Evolutionary conservation across 1,284 basidiomycete genomes (phyloP).

Genomic region (Singerocomus rubriflavus): DNA sequence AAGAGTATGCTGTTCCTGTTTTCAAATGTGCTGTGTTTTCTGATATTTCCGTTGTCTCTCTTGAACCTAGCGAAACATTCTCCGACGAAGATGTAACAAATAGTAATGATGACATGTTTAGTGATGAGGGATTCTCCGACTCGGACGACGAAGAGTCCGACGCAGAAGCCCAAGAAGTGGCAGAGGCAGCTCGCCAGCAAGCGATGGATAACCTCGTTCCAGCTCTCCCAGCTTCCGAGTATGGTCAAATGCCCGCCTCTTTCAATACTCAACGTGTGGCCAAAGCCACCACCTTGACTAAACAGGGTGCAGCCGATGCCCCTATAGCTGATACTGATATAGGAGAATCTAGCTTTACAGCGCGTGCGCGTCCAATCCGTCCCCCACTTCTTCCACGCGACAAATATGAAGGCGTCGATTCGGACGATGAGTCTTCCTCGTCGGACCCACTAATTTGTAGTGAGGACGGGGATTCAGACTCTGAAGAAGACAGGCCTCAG

Average conservation of each 20-base stretch:
- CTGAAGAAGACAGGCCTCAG: constrained; percentile 74
- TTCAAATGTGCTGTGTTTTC: constrained; percentile 3
- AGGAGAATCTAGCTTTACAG: constrained; percentile 7
- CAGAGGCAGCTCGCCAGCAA: constrained; percentile 45
- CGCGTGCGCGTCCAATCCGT: constrained; percentile 41
- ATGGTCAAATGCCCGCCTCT: constrained; percentile 75
- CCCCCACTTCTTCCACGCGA: constrained; percentile 77
- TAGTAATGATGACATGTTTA: constrained; percentile 38
- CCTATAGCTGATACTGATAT: constrained; percentile 5
- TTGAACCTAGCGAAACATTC: constrained; percentile 48
- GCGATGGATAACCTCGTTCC: constrained; percentile 74
- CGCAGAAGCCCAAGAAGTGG: constrained; percentile 28
- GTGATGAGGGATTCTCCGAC: constrained; percentile 43
- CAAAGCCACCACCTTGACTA: constrained; percentile 46
- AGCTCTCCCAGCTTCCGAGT: constrained; percentile 65
- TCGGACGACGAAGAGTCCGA: constrained; percentile 39
- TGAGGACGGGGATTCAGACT: constrained; percentile 60
- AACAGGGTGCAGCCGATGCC: constrained; percentile 33
- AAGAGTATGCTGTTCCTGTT: constrained; percentile 63
- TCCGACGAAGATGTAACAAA: constrained; percentile 55
- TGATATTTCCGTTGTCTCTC: constrained; percentile 5
- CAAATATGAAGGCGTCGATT: constrained; percentile 80
- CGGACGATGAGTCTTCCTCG: constrained; percentile 69
- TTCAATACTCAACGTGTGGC: constrained; percentile 70
- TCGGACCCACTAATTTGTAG: constrained; percentile 33